phyloP scores from a whole-genome alignment of 2,329 filamentous ascomycete genomes.

The Botryotinia convoluta region DNA sequence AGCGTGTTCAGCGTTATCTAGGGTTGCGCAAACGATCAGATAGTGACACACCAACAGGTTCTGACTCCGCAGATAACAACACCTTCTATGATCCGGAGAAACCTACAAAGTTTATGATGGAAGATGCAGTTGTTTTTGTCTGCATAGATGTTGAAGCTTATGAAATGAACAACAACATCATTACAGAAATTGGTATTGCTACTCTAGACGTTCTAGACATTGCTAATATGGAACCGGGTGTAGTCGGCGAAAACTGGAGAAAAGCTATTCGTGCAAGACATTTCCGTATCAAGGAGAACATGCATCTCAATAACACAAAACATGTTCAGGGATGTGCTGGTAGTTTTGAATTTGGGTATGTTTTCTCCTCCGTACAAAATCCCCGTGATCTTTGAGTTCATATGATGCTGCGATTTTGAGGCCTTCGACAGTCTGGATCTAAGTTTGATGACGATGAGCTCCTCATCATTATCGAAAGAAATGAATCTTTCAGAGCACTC shows the following conservation, averaged over 20 bases:
- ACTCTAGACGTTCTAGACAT: constrained; percentile 69
- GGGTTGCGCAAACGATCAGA: constrained; percentile 53
- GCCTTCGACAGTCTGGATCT: no score
- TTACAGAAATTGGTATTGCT: constrained; percentile 86
- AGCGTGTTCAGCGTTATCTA: constrained; percentile 66
- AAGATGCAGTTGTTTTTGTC: constrained; percentile 65
- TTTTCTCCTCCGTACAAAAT: background rate
- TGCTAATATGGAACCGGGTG: constrained; percentile 55
- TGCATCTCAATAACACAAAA: constrained; percentile 60
- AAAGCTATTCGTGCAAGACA: constrained; percentile 67
- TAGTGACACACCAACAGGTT: constrained; percentile 20
- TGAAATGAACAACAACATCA: constrained; percentile 60
- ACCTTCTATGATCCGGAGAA: constrained; percentile 45
- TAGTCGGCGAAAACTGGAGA: constrained; percentile 64
- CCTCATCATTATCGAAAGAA: background rate
- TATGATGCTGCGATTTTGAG: background rate
- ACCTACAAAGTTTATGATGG: constrained; percentile 47
- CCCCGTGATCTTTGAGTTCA: background rate
- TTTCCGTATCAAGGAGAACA: constrained; percentile 70
- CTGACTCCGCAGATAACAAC: constrained; percentile 27
- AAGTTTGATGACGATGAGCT: background rate
- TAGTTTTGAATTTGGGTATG: constrained; percentile 71
- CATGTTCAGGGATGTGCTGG: constrained; percentile 74
- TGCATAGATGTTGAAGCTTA: constrained; percentile 81
- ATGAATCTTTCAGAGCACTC: background rate